Base-by-base conservation (phyloP, 2,329 filamentous ascomycete genomes). In the Trichoderma sp. region DNA sequence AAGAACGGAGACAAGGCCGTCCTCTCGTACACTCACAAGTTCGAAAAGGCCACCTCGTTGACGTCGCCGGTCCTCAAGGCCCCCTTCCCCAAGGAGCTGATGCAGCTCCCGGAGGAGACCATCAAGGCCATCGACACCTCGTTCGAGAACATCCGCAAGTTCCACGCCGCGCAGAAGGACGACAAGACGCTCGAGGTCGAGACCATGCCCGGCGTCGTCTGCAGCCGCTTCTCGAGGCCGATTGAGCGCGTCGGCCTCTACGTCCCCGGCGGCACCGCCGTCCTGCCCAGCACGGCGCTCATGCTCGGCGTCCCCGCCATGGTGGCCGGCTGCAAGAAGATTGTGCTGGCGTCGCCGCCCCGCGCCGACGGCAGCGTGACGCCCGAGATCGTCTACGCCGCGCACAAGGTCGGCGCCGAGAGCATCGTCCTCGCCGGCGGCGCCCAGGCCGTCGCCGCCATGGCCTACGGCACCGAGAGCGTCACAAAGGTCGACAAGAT, bases 401-500 rank as follows among this genome's bases (percentile, higher is more conserved):
- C 95, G 3, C 93, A 98, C 85, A 98, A 97, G 80, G 89, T 98
- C 62, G 94, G 94, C 57, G 95, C 95, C 2, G 92, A 97, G 78
- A 92, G 91, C 74, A 98, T 99, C 71, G 94, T 99, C 5, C 85
- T 99, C 28, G 95, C 95, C 12, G 95, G 95, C 67, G 95, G 95
- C 68, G 95, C 94, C 0, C 95, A 99, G 80, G 95, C 95, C 50
- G 89, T 99, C 44, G 95, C 94, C 21, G 95, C 95, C 55, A 90
- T 99, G 89, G 95, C 95, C 2, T 99, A 99, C 79, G 95, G 95
- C 55, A 99, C 95, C 0, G 90, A 97, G 78, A 94, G 89, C 71
- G 88, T 99, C 58, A 91, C 83, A 77, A 99, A 99, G 81, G 95
- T 99, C 7, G 95, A 99, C 83, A 99, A 99, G 86, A 97, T 99